phyloP scores from a whole-genome alignment of 2,329 filamentous ascomycete genomes.

The Sordariomycetes sp. region DNA sequence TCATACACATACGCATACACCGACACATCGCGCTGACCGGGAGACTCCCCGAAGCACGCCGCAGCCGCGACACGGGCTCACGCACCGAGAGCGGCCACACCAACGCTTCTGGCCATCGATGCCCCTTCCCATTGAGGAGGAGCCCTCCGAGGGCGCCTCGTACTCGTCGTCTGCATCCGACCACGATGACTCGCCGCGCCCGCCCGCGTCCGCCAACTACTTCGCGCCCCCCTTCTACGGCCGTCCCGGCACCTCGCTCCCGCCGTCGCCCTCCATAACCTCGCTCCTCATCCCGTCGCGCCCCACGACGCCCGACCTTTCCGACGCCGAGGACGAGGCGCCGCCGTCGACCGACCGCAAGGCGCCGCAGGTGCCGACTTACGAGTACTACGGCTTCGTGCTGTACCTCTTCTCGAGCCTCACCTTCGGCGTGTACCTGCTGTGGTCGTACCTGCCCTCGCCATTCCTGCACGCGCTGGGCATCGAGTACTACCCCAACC shows the following conservation, averaged over 20 bases:
- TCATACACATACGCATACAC: background rate
- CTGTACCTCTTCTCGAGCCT: slow-evolving; percentile 83
- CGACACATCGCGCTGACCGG: too few relatives aligned
- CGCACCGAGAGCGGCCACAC: background rate
- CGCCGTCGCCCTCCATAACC: slow-evolving; percentile 84
- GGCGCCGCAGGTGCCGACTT: slow-evolving; percentile 90
- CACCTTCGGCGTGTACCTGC: slow-evolving; percentile 61
- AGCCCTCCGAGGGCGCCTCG: background rate
- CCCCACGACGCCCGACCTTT: slow-evolving; percentile 88
- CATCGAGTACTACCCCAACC: slow-evolving; percentile 92
- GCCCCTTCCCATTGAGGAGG: background rate
- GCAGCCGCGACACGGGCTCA: background rate
- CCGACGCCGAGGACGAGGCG: slow-evolving; percentile 70
- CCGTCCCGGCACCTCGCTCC: slow-evolving; percentile 85
- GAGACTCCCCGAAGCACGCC: background rate
- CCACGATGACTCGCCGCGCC: background rate
- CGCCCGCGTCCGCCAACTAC: slow-evolving; percentile 27
- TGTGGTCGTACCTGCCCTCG: slow-evolving; percentile 86
- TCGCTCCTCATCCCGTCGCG: slow-evolving; percentile 82
- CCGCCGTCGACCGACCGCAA: slow-evolving; percentile 79
- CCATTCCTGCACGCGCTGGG: slow-evolving; percentile 87
- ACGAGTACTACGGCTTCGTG: slow-evolving; percentile 98
- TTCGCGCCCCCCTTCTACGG: slow-evolving; percentile 89
- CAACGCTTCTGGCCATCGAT: background rate
- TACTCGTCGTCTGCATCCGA: background rate